Evolutionary conservation across 2,329 filamentous ascomycete genomes (phyloP).

Genomic region (Colletotrichum chrysophilum): DNA sequence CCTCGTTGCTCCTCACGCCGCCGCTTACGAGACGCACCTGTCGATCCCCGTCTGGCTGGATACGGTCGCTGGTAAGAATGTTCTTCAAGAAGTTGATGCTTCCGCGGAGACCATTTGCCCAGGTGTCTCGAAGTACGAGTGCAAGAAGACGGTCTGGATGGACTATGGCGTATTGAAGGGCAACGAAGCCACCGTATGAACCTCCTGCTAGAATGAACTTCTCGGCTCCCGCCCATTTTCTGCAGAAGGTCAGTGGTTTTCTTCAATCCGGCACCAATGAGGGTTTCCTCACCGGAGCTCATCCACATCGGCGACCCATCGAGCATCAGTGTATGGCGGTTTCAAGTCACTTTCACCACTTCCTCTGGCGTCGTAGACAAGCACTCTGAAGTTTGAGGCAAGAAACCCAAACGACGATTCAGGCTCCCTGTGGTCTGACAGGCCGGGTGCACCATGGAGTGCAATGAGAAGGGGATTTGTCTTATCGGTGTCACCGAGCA

Average conservation of each 20-base stretch:
- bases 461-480: constrained; percentile 26
- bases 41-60: constrained; percentile 21
- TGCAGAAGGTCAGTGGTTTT: neutral
- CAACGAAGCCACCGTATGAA: constrained; percentile 28
- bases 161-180: constrained; percentile 26
- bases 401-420: constrained; percentile 25
- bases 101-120: constrained; percentile 23
- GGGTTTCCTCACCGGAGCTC: constrained; percentile 25
- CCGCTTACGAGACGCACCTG: constrained; percentile 26
- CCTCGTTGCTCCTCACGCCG: constrained; percentile 19
- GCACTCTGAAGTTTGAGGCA: constrained; percentile 21
- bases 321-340: constrained; percentile 26
- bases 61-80: constrained; percentile 14
- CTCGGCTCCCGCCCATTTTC: constrained; percentile 24
- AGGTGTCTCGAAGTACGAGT: constrained; percentile 26
- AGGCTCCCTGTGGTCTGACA: constrained; percentile 26
- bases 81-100: constrained; percentile 17
- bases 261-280: neutral
- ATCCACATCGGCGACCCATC: constrained; percentile 28
- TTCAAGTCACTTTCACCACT: constrained; percentile 28
- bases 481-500: constrained; percentile 20
- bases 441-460: constrained; percentile 27
- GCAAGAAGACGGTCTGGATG: constrained; percentile 23
- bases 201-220: constrained; percentile 26
- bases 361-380: constrained; percentile 28